Evolutionary conservation across 164 flowering plant species (phyloP), one percentile per base, ranked within the genome.

Genomic region (Euptelea pleiosperma): DNA sequence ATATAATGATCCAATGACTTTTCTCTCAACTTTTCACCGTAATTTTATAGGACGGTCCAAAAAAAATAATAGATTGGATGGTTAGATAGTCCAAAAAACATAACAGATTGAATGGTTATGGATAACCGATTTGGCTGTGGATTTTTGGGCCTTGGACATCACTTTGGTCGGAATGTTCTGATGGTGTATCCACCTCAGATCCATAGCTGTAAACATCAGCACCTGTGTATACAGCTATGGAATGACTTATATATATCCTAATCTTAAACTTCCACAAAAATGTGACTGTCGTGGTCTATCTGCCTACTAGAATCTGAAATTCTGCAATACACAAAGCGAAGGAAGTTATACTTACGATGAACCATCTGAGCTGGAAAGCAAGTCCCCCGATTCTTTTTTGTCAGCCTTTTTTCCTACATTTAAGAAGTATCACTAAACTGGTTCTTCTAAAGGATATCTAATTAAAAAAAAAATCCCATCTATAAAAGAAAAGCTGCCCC

Each of bases 301-400:
- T 39, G 16, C 45, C 29, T 29, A 30, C 25, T 22, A 21, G 24
- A 26, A 18, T 35, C 8, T 10, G 19, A 36, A 31, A 19, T 19
- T 37, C 4, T 24, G 24, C 45, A 53, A 18, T 3, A 50, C 29
- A 25, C 14, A 64, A 65, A 21, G 46, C n/a, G 47, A 41, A 62
- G n/a, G 21, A 35, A 49, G 15, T 55, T 34, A 1, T 36, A 88
- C 98, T 84, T 72, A 89, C 98, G 98, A 81, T 48, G 96, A 75
- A 53, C 83, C 84, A 61, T 83, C 92, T 67, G 79, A 47, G 66
- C 75, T 70, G 33, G 90, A 77, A 62, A 76, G 73, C 58, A 69
- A 51, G 60, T 83, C 92, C 21, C 74, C 81, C 14, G 86, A 64
- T 55, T 89, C 94, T 70, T 84, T 88, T 69, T 87, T 85, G 66